A percentile compares a stretch with the other conserved stretches of the same genome.
These are phyloP conservation scores for Metschnikowia aberdeeniae DNA, from an alignment of 805 yeast genomes.

Conservation along the genomic window DNA sequence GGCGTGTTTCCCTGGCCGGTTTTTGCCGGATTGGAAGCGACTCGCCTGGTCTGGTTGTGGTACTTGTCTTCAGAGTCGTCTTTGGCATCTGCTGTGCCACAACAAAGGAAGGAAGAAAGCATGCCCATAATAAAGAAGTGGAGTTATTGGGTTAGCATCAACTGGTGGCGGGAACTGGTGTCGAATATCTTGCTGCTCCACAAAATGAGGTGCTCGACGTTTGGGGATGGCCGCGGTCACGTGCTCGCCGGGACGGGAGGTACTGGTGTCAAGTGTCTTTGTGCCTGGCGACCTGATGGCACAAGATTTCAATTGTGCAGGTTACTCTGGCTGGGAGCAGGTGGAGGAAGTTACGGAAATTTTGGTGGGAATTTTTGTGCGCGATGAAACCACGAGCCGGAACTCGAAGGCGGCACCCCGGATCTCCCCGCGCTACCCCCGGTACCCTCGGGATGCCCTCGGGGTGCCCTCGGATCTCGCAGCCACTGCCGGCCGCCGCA, in stretches of 20 bases:
- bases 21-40: background rate
- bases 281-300: background rate
- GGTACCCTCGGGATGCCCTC: background rate
- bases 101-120: constrained; percentile 34
- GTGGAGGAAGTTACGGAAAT: background rate
- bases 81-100: constrained; percentile 29
- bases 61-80: constrained; percentile 32
- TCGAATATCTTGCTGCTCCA: background rate
- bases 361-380: constrained; percentile 4
- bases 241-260: background rate
- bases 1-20: background rate
- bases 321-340: background rate
- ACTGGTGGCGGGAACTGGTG: background rate
- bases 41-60: constrained; percentile 17
- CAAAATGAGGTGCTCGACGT: background rate
- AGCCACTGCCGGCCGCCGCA: too few relatives aligned
- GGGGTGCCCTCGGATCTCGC: constrained; percentile 1
- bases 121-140: constrained; percentile 21
- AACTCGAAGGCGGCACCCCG: background rate
- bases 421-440: background rate
- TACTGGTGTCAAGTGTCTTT: background rate
- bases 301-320: background rate
- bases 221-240: background rate
- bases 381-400: constrained; percentile 3
- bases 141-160: background rate